Base-by-base conservation (phyloP, 176 grass and related monocot species). In the Secale cereale region DNA sequence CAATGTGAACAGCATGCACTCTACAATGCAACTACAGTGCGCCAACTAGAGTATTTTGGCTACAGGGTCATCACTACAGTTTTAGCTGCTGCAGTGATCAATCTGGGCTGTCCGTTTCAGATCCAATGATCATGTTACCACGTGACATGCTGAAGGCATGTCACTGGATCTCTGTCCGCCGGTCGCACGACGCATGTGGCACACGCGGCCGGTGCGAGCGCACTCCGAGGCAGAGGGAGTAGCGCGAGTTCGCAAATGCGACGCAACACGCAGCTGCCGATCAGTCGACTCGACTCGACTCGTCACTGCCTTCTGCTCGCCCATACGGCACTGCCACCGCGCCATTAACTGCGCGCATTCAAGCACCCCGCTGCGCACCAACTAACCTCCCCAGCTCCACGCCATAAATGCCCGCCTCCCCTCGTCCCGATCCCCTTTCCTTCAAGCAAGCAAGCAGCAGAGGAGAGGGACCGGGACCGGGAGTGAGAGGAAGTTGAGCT, bases 331-430 rank as follows among this genome's bases (percentile, higher is more conserved):
- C 70, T 35, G 78, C 70, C n/a, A 62, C 71, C 40, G 59, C 82
- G 59, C 50, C 83, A 89, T 89, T 86, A 77, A 84, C 87, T 80
- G 8, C 14, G 11, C n/a, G 70, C 77, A 78, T 87, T 90, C 61
- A 89, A 80, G 43, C 14, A 27, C 54, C 26, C 20, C 23, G 13
- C 80, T 45, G 71, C 29, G 8, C 16, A 23, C 83, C 85, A 93
- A 93, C 88, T 11, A 9, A 26, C 82, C 67, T 71, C 66, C 30
- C 60, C 27, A 12, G 6, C 50, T 68, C 56, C 3, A 14, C 9
- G 8, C 67, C 63, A 71, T 91, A 82, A 93, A 93, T 86, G 82
- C 74, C 4, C 78, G 14, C 70, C 11, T 70, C 20, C 79, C 11
- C 65, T 57, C 71, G 8, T 39, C 54, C 23, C 2, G 32, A 22